Evolutionary conservation across 2,329 filamentous ascomycete genomes (phyloP), one percentile per base, ranked within the genome.

Genomic region (Clarireedia paspali): DNA sequence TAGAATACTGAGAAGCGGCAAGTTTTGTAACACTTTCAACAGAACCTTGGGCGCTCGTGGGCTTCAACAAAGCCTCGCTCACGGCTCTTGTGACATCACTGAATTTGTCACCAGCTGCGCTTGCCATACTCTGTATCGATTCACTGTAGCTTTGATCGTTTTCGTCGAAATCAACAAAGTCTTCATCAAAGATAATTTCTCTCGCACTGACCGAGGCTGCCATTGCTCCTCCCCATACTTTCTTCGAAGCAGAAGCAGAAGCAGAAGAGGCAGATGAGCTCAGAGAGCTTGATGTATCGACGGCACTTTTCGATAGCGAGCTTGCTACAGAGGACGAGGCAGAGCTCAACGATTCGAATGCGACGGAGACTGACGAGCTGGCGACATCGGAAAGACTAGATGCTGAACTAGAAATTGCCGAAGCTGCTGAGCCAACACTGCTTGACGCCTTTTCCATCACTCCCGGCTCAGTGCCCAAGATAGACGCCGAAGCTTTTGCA

Each of bases 1-100:
- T 77, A 15, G 76, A 74, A 60, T 83, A 83, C 60, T 82, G 77
- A 50, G 80, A 79, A 47, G 73, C 75, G 34, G 79, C 80, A 34
- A 82, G 62, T 47, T 77, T 81, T 2, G 75, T 77, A 6, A 75
- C 72, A 39, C 53, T 54, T 58, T 78, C 77, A 4, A 74, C 73
- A 23, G 67, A 70, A 5, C 75, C 76, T 60, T 77, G 50, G 67
- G 59, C 63, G 12, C 47, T 74, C 1, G 74, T 69, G 14, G 74
- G 69, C 44, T 74, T 72, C 27, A 78, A 65, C 9, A 80, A 67
- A 26, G 79, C 81, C 68, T 83, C 79, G 57, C 77, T 78, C 30
- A 82, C 77, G 30, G 77, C 79, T 62, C 73, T 73, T 14, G 77
- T 83, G 46, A 82, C 70, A 38, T 80, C 74, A 48, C 74, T 72